Percentiles rank a stretch among this genome's conserved stretches.
These are phyloP conservation scores for Starmerella potacharoeniae DNA, from an alignment of 805 yeast species.

Conservation along the genomic window DNA sequence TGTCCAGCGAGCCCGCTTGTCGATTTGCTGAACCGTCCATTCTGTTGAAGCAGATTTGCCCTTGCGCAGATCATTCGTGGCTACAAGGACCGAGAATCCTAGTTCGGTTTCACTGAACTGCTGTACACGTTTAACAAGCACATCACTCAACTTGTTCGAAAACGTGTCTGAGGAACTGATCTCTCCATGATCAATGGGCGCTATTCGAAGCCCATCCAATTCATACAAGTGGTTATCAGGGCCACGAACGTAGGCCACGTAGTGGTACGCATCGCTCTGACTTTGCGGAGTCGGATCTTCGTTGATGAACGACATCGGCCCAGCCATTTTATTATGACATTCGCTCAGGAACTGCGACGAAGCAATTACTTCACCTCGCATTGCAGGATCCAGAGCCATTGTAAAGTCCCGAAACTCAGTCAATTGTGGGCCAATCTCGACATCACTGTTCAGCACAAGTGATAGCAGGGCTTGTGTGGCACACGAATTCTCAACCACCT, in stretches of 20 bases:
- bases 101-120: constrained; percentile 39
- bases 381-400: constrained; percentile 41
- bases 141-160: constrained; percentile 34
- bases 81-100: constrained; percentile 45
- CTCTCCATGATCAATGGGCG: constrained; percentile 43
- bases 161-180: constrained; percentile 26
- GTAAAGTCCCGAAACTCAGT: constrained; percentile 40
- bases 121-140: constrained; percentile 38
- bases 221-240: constrained; percentile 41
- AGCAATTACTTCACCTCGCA: constrained; percentile 51
- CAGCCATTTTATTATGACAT: constrained; percentile 50
- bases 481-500: constrained; percentile 56
- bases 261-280: constrained; percentile 47
- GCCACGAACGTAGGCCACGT: constrained; percentile 42
- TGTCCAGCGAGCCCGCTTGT: constrained; percentile 42
- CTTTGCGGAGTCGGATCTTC: constrained; percentile 26
- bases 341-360: constrained; percentile 45
- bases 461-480: constrained; percentile 64
- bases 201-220: constrained; percentile 48
- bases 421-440: constrained; percentile 42
- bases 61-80: constrained; percentile 41
- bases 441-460: constrained; percentile 38
- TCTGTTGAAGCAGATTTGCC: constrained; percentile 27
- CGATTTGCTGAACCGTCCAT: constrained; percentile 33
- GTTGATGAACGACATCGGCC: constrained; percentile 42